Evolutionary conservation across 2,329 filamentous ascomycete species (phyloP).

Genomic region (Aspergillus puulaauensis): DNA sequence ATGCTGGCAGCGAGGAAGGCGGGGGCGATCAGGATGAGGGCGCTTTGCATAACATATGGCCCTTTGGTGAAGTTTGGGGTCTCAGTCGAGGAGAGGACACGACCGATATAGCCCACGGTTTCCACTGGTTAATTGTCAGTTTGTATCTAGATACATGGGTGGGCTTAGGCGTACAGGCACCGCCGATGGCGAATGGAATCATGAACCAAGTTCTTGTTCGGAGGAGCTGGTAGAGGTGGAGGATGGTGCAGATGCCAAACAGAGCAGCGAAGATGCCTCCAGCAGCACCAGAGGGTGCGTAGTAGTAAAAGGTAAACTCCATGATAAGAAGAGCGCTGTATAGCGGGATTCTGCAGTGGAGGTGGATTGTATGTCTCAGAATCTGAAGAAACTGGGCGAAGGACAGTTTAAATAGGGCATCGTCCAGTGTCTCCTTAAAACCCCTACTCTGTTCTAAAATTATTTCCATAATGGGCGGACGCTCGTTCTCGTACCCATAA

Average conservation of each 20-base stretch:
- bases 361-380: background rate
- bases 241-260: conserved; percentile 22
- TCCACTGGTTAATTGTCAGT: conserved; percentile 42
- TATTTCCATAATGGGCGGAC: too few relatives aligned
- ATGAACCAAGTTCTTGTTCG: conserved; percentile 30
- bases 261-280: conserved; percentile 24
- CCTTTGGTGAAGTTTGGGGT: conserved; percentile 25
- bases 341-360: background rate
- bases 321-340: background rate
- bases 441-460: too few relatives aligned
- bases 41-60: conserved; percentile 29
- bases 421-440: too few relatives aligned
- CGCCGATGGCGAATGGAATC: conserved; percentile 33
- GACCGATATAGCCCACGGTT: conserved; percentile 53
- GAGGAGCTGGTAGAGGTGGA: conserved; percentile 26
- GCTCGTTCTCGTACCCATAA: conserved; percentile 6
- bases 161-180: conserved; percentile 30
- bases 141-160: background rate
- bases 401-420: background rate
- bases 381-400: background rate
- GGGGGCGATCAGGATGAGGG: conserved; percentile 29
- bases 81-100: conserved; percentile 44
- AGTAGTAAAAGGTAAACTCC: conserved; percentile 25
- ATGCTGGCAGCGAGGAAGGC: conserved; percentile 30
- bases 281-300: conserved; percentile 22